Base-by-base conservation (phyloP, 1,284 basidiomycete genomes). In the Singerocomus inundabilis region DNA sequence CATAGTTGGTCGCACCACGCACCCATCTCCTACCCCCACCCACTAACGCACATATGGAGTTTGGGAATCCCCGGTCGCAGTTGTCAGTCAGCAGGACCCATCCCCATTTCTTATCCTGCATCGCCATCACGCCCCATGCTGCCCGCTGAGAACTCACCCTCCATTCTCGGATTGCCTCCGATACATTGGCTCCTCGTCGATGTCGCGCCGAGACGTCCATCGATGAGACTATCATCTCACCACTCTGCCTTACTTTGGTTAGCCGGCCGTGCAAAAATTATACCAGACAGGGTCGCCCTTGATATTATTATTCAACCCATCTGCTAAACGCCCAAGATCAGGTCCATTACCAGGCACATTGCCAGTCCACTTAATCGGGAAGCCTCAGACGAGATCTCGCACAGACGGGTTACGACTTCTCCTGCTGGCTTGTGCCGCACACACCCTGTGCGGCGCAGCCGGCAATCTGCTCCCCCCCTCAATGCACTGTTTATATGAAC, bases 171-270 rank as follows among this genome's bases (percentile, higher is more conserved):
- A 48, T 42, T 48, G 45, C 37, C 49, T 49, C 55, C 54, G 54
- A 39, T 48, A 50, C 52, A 54, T 46, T 61, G 51, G 52, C 35
- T 46, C 48, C 49, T 51, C 57, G 43, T 61, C 51, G 40, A 60
- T 39, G 52, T 40, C 51, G 48, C 38, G 31, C 49, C 37, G 51
- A 33, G 42, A 33, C 26, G 30, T 29, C 36, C 30, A 43, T 29
- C 31, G 51, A 61, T 57, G 52, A 53, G 61, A 60, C 52, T 47
- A 40, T 37, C 32, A 16, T 24, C 49, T 44, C 47, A 31, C 36
- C 48, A 57, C 57, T 51, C 52, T 64, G 47, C 32, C 68, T 64
- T 50, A 54, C 62, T 67, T 67, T 69, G 64, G 64, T 67, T 67
- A 69, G 54, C 54, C 44, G 39, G 35, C 37, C 40, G 31, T 48